Percentiles rank a stretch among this genome's conserved stretches.
Conservation (phyloP, 2,329 filamentous ascomycete species). For the Cytospora mali region DNA sequence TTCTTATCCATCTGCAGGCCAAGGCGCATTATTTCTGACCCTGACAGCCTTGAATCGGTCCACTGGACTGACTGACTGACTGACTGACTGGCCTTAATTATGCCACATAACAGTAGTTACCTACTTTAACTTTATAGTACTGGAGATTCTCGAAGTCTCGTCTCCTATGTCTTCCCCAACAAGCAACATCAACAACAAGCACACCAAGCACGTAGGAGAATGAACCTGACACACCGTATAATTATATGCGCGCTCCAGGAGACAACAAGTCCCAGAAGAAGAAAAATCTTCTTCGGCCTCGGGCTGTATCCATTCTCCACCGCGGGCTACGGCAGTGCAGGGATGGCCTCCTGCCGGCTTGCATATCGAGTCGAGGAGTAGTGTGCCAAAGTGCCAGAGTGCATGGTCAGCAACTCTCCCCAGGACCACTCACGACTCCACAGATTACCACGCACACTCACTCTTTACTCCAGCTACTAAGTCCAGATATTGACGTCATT, state of each 20-base stretch:
- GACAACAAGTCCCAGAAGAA: conserved; percentile 2
- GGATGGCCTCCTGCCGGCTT: not conserved
- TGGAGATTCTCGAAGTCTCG: no score
- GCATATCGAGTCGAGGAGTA: not conserved
- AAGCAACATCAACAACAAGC: no score
- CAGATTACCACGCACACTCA: not conserved
- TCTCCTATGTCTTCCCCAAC: no score
- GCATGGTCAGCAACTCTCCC: not conserved
- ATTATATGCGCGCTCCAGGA: conserved; percentile 8
- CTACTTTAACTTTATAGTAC: no score
- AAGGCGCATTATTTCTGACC: no score
- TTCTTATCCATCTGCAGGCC: no score
- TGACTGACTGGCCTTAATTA: no score
- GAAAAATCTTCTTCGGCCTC: conserved; percentile 18
- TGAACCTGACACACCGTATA: conserved; percentile 2
- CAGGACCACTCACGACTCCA: not conserved
- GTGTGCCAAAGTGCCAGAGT: not conserved
- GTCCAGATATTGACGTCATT: conserved; percentile 14
- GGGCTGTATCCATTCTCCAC: conserved; percentile 18
- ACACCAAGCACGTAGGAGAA: no score
- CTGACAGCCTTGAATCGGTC: no score
- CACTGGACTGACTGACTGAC: no score
- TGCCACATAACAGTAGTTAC: no score
- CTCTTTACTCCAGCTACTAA: no score
- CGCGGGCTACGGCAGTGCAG: not conserved